phyloP scores from a whole-genome alignment of 106 monocot genomes.

The Dactylorhiza incarnata region DNA sequence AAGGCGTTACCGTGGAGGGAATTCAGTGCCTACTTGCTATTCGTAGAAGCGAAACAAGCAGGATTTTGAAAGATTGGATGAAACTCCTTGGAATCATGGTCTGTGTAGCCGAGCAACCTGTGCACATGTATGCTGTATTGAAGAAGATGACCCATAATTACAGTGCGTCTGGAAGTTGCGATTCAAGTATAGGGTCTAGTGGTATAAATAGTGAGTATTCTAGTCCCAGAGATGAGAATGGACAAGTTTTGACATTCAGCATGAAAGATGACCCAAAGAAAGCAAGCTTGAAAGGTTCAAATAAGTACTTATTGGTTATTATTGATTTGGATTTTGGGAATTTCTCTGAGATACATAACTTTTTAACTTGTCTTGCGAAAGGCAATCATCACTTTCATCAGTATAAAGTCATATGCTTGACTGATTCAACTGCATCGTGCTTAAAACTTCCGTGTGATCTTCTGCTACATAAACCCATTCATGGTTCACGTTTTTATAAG shows the following conservation, averaged over 20 bases:
- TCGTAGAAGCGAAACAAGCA: slow-evolving; percentile 50
- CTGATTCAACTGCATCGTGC: slow-evolving; percentile 24
- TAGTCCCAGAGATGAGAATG: slow-evolving; percentile 8
- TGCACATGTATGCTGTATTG: slow-evolving; percentile 32
- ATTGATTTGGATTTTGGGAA: slow-evolving; percentile 37
- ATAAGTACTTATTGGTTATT: slow-evolving; percentile 27
- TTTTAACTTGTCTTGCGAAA: slow-evolving; percentile 19
- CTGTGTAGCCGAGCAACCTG: slow-evolving; percentile 16
- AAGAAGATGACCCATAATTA: slow-evolving; percentile 16
- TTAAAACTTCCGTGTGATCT: slow-evolving; percentile 28
- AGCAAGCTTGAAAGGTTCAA: slow-evolving; percentile 9
- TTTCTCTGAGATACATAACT: slow-evolving; percentile 17
- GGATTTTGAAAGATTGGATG: slow-evolving; percentile 49
- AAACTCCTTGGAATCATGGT: slow-evolving; percentile 53
- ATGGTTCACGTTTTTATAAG: slow-evolving; percentile 57
- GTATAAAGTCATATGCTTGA: slow-evolving; percentile 54
- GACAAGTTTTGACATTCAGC: slow-evolving; percentile 13
- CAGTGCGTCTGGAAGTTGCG: slow-evolving; percentile 11
- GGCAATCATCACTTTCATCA: slow-evolving; percentile 10
- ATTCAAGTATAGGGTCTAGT: neutral
- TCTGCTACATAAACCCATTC: slow-evolving; percentile 57
- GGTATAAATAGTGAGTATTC: slow-evolving; percentile 10
- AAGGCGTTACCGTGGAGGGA: slow-evolving; percentile 16
- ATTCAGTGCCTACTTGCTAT: slow-evolving; percentile 23
- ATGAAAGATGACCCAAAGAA: slow-evolving; percentile 7